phyloP scores from a whole-genome alignment of 345 rosid genomes.

The Eucalyptus urophylla region DNA sequence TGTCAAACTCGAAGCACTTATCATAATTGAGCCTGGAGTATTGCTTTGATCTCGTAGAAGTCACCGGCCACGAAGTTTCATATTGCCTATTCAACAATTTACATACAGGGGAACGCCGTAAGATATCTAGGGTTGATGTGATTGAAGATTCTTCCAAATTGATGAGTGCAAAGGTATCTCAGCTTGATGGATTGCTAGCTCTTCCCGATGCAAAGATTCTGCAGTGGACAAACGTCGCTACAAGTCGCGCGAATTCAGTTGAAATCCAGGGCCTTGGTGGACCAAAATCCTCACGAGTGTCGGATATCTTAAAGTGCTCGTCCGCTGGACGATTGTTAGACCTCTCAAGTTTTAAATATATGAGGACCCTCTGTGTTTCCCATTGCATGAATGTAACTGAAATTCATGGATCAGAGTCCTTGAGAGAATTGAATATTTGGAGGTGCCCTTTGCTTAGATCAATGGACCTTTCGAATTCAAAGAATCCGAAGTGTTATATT shows the following conservation, averaged over 20 bases:
- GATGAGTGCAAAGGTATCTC: neutral
- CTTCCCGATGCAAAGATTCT: neutral
- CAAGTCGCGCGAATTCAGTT: neutral
- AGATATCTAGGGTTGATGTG: too few relatives aligned
- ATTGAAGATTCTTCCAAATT: neutral
- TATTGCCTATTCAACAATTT: neutral
- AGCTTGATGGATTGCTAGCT: neutral
- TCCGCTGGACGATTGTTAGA: neutral
- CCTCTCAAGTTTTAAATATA: neutral
- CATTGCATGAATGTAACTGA: accelerated
- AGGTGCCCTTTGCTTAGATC: neutral
- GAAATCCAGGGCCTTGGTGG: neutral
- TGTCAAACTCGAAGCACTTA: neutral
- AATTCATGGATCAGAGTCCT: neutral
- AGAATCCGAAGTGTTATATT: neutral
- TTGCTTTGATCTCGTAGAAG: neutral
- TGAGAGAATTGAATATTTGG: neutral
- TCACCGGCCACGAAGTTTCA: accelerated
- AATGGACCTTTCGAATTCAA: neutral
- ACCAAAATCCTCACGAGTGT: neutral
- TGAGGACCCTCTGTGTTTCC: neutral
- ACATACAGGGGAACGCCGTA: too few relatives aligned
- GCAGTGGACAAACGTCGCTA: neutral
- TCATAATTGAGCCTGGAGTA: accelerated
- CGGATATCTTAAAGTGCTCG: neutral